Conservation (phyloP, 371 early-diverging fungal species). For the Apophysomyces ossiformis region DNA sequence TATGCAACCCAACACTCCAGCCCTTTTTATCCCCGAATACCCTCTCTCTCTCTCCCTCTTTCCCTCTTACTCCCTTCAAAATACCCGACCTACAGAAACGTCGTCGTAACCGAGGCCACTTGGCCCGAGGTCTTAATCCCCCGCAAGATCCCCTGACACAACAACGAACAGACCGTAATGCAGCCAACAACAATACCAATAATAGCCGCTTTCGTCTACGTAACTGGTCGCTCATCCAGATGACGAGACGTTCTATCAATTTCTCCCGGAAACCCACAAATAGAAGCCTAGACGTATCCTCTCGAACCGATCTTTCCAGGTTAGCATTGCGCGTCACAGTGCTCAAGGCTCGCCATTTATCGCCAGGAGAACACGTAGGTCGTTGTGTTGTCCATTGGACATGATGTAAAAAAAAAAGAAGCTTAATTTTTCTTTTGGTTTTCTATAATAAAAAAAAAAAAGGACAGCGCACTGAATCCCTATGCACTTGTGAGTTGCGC, state of each 20-base stretch:
- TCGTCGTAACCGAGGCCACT: constrained; percentile 7
- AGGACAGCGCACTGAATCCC: constrained; percentile 34
- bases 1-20: constrained; percentile 4
- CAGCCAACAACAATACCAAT: neutral
- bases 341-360: constrained; percentile 33
- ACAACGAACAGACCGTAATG: neutral
- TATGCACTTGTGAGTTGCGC: constrained; percentile 46
- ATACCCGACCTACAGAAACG: constrained; percentile 7
- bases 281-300: neutral
- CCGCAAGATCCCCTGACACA: constrained; percentile 1
- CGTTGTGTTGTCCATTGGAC: neutral
- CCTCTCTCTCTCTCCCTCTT: constrained; percentile 1
- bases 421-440: too few relatives aligned
- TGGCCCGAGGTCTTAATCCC: constrained; percentile 4
- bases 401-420: too few relatives aligned
- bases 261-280: constrained; percentile 11
- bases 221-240: neutral
- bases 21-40: constrained; percentile 8
- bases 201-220: neutral
- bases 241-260: constrained; percentile 14
- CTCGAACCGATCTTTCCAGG: constrained; percentile 16
- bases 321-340: constrained; percentile 37
- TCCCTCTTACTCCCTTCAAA: neutral
- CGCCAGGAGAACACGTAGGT: constrained; percentile 31
- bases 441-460: too few relatives aligned